A percentile compares a stretch with the other conserved stretches of the same genome.
Conservation (phyloP, 192 early-diverging fungal species). For the Chytriomyces confervae region DNA sequence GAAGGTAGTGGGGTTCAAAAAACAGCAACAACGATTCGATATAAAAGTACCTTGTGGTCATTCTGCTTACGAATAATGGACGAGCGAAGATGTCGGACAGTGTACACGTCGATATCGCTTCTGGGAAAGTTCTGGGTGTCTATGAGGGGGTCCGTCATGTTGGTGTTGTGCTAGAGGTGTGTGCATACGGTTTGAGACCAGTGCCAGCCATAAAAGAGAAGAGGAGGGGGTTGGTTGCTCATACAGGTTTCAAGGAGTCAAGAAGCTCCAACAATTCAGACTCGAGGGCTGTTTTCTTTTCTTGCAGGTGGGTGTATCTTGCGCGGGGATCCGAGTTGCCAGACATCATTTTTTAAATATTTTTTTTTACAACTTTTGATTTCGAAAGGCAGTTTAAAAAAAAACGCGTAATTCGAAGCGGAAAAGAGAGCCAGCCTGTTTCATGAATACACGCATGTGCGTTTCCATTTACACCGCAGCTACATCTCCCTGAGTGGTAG, state of each 20-base stretch:
- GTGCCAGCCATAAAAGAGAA: neutral
- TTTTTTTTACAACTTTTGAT: neutral
- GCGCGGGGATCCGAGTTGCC: neutral
- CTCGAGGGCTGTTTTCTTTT: conserved; percentile 3
- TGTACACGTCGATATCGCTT: conserved; percentile 68
- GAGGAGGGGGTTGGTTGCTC: neutral
- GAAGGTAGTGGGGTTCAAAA: too few relatives aligned
- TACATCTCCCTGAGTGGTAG: neutral
- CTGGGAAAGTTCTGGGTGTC: conserved; percentile 72
- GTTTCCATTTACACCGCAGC: neutral
- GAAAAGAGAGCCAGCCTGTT: neutral
- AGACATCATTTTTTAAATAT: conserved; percentile 4
- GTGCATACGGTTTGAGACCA: neutral
- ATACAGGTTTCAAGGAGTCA: conserved; percentile 13
- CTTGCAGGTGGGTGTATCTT: conserved; percentile 11
- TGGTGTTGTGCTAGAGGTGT: conserved; percentile 49
- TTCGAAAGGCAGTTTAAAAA: neutral
- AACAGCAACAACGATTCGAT: too few relatives aligned
- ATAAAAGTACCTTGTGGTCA: conserved; percentile 49
- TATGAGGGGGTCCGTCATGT: conserved; percentile 59
- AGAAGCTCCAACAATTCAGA: conserved; percentile 6
- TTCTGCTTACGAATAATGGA: conserved; percentile 54
- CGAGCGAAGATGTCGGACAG: conserved; percentile 58
- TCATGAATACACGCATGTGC: neutral
- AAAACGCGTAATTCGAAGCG: neutral